These are phyloP conservation scores for Funneliformis geosporum DNA, from an alignment of 192 early-diverging fungal species.

Conservation along the genomic window DNA sequence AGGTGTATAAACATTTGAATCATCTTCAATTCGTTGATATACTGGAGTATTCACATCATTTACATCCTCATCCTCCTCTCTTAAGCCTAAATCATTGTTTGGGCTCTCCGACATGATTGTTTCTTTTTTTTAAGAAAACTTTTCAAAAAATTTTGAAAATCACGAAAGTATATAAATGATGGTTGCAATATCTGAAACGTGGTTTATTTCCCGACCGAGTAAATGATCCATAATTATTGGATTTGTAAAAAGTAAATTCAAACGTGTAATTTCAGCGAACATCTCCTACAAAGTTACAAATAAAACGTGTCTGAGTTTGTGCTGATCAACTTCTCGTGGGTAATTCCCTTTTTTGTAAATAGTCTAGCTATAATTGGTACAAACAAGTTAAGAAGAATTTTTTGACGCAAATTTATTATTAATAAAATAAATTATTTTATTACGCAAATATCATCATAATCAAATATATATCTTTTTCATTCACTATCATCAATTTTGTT, in stretches of 20 bases:
- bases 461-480: too few species aligned
- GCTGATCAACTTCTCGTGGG: too few species aligned
- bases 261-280: neutral
- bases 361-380: too few species aligned
- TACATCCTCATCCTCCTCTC: neutral
- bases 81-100: neutral
- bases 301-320: too few species aligned
- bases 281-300: neutral
- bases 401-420: too few species aligned
- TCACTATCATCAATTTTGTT: too few species aligned
- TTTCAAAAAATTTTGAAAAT: neutral
- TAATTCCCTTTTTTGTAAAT: too few species aligned
- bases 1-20: neutral
- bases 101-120: neutral
- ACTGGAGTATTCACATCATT: neutral
- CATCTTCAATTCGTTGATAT: neutral
- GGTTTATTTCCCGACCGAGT: neutral
- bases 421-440: too few species aligned
- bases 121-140: neutral
- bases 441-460: too few species aligned
- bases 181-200: neutral
- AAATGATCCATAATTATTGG: neutral
- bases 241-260: neutral
- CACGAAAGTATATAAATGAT: neutral
- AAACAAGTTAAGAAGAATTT: too few species aligned